phyloP scores from a whole-genome alignment of 2,329 filamentous ascomycete species.

The Rutstroemia sp. region DNA sequence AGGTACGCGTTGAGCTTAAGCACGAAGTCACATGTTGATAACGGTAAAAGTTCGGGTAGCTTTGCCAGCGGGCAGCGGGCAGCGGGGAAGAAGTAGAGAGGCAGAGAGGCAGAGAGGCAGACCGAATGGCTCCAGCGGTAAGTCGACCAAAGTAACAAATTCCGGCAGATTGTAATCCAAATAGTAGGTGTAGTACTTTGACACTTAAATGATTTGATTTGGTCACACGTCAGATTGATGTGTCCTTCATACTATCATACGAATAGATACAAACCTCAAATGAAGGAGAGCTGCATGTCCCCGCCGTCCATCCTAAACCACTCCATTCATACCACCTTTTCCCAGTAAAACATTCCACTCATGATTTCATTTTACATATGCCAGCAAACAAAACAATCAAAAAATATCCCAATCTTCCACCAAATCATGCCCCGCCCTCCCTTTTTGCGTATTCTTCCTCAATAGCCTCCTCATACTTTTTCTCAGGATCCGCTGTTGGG shows the following conservation, averaged over 20 bases:
- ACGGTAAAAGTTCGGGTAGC: not conserved
- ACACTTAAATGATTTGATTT: too few species aligned
- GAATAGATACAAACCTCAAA: too few species aligned
- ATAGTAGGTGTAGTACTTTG: too few species aligned
- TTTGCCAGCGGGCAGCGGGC: not conserved
- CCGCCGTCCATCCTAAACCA: too few species aligned
- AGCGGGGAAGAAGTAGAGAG: not conserved
- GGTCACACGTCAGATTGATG: too few species aligned
- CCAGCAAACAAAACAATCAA: not conserved
- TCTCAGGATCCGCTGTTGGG: slow-evolving; percentile 31
- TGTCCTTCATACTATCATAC: too few species aligned
- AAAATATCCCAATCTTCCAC: not conserved
- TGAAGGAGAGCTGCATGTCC: too few species aligned
- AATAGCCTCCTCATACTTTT: slow-evolving; percentile 51
- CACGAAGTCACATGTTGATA: not conserved
- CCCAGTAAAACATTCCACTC: not conserved
- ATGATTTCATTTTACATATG: not conserved
- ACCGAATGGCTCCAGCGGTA: not conserved
- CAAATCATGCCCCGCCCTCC: slow-evolving; percentile 44
- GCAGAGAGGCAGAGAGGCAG: not conserved
- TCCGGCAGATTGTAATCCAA: too few species aligned
- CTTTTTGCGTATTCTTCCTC: slow-evolving; percentile 58
- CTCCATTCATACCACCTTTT: not conserved
- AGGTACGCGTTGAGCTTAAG: not conserved
- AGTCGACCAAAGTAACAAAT: too few species aligned